phyloP scores from a whole-genome alignment of 139 green algal species.

The Picochlorum costavermella region DNA sequence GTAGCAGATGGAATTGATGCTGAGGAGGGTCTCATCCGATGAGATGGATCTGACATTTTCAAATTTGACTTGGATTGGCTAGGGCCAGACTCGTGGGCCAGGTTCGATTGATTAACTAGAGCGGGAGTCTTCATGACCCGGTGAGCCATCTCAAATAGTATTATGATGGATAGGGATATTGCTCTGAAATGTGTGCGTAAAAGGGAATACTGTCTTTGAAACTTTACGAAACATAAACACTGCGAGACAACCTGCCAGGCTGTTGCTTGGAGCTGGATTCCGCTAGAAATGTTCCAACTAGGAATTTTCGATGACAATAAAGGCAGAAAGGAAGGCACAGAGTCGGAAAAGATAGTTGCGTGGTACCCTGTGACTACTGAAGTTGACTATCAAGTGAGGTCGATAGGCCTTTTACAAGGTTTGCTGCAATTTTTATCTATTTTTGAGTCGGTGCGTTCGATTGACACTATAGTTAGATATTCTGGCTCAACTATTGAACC shows the following conservation, averaged over 20 bases:
- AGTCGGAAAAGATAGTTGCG: conserved; percentile 31
- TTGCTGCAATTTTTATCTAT: conserved; percentile 17
- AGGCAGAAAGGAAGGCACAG: conserved; percentile 27
- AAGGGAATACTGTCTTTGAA: too few species aligned
- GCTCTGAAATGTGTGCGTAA: too few species aligned
- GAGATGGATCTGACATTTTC: not conserved
- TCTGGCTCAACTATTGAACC: not conserved
- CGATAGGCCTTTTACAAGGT: conserved; percentile 32
- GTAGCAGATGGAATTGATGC: too few species aligned
- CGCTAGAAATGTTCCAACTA: too few species aligned
- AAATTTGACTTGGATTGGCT: not conserved
- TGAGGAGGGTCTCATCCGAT: not conserved
- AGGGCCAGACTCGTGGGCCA: too few species aligned
- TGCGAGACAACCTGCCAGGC: too few species aligned
- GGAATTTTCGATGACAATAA: conserved; percentile 14
- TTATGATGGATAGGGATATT: too few species aligned
- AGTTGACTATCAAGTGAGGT: conserved; percentile 13
- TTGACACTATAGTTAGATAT: not conserved
- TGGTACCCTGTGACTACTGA: conserved; percentile 14
- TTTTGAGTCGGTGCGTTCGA: not conserved
- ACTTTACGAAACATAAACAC: too few species aligned
- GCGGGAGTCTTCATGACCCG: too few species aligned
- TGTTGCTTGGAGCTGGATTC: too few species aligned
- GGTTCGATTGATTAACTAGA: too few species aligned
- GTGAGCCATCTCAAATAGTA: too few species aligned